Evolutionary conservation across 1,284 basidiomycete genomes (phyloP), one percentile per base, ranked within the genome.

Genomic region (Stygiomarasmius scandens): DNA sequence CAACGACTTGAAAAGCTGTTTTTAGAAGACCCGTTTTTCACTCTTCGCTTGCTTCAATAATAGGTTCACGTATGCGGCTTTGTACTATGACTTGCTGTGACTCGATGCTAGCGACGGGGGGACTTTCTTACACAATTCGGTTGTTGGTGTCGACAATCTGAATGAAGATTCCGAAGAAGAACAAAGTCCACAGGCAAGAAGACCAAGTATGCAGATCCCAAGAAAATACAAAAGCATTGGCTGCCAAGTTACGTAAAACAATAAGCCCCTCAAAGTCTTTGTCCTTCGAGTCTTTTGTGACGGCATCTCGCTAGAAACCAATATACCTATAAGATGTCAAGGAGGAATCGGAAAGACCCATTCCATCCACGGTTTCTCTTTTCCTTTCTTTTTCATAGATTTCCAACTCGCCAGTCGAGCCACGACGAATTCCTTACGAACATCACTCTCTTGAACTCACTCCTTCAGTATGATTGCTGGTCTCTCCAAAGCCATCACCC

Each of bases 401-500:
- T 45, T 52, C 58, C 47, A 55, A 58, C 66, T 67, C 71, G 73
- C 74, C 58, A 71, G 71, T 63, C 74, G 74, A 64, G 66, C 69
- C 55, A 66, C 61, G 20, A 52, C 56, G 58, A 44, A 50, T 55
- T 62, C 25, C 54, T 54, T 49, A 52, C 59, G 54, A 53, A 38
- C 52, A 38, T 59, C 43, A 36, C 44, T 43, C 45, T 54, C 51
- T 54, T 47, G 38, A 41, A 9, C 43, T 49, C 43, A 49, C 58
- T 61, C 62, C 55, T 60, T 54, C 44, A 19, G 61, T 66, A 90
- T 89, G 87, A 86, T 92, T 65, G 76, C 84, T 60, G 81, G 83
- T 64, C 77, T 91, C 51, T 86, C 88, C 12, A 90, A 86, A 78
- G 81, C 82, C 54, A 77, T 85, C 65, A 86, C 81, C 50, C 75